phyloP scores from a whole-genome alignment of 805 yeast genomes.

The Kluyveromyces aestuarii region DNA sequence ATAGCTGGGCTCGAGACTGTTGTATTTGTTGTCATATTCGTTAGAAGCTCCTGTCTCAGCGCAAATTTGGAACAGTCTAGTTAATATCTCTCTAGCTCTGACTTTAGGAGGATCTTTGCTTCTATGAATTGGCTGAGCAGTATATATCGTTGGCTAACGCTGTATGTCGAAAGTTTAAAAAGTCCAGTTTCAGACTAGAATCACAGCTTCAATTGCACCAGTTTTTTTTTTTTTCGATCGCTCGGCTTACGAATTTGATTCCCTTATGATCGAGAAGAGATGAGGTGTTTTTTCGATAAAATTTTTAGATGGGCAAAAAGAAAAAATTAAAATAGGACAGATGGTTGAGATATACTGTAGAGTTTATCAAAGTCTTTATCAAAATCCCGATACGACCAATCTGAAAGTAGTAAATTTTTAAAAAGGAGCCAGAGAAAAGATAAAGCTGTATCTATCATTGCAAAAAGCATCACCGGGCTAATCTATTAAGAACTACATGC shows the following conservation, averaged over 20 bases:
- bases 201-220: neutral
- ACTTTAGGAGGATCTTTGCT: too few species aligned
- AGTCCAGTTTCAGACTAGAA: too few species aligned
- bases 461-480: too few species aligned
- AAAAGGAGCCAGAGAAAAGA: neutral
- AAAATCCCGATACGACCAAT: neutral
- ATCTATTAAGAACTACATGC: too few species aligned
- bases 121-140: too few species aligned
- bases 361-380: neutral
- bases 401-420: neutral
- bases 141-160: too few species aligned
- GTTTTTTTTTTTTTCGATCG: neutral
- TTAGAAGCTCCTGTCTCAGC: neutral
- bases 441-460: neutral
- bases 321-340: too few species aligned
- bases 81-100: too few species aligned
- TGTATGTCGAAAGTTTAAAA: too few species aligned
- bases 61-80: too few species aligned
- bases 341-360: neutral
- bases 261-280: neutral
- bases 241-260: too few species aligned
- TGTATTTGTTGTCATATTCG: neutral
- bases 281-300: neutral
- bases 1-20: neutral
- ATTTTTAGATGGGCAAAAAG: neutral